A percentile compares a stretch with the other conserved stretches of the same genome.
These are phyloP conservation scores for Catunica adiposa DNA, from an alignment of 2,329 filamentous ascomycete species.

Conservation along the genomic window DNA sequence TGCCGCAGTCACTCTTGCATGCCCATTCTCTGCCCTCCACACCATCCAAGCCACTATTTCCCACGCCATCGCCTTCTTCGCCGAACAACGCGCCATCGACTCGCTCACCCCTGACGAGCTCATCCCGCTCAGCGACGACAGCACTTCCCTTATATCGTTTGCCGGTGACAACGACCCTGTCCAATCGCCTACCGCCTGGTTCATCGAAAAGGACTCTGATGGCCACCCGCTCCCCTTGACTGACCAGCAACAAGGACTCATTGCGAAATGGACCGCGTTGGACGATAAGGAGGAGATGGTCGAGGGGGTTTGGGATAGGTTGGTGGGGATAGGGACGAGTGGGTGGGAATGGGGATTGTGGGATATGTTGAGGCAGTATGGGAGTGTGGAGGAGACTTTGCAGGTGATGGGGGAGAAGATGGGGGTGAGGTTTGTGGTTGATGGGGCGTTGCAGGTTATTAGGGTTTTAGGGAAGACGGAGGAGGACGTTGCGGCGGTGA, in stretches of 20 bases:
- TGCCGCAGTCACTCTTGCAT: neutral
- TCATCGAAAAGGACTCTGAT: neutral
- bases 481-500: neutral
- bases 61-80: neutral
- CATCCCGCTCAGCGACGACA: neutral
- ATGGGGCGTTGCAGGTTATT: neutral
- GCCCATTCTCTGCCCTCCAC: neutral
- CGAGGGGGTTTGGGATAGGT: neutral
- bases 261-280: neutral
- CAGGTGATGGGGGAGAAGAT: neutral
- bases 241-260: neutral
- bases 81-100: neutral
- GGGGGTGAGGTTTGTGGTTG: neutral
- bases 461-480: slow-evolving; percentile 1
- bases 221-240: neutral
- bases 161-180: neutral
- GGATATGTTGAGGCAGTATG: slow-evolving; percentile 6
- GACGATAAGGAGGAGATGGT: neutral
- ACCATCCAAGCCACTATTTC: neutral
- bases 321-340: neutral
- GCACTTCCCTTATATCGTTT: neutral
- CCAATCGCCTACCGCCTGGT: neutral
- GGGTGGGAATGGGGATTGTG: slow-evolving; percentile 1
- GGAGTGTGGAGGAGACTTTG: slow-evolving; percentile 5
- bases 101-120: neutral